A percentile compares a stretch with the other conserved stretches of the same genome.
Conservation (phyloP, 2,329 filamentous ascomycete genomes). For the Aspergillus sojae region DNA sequence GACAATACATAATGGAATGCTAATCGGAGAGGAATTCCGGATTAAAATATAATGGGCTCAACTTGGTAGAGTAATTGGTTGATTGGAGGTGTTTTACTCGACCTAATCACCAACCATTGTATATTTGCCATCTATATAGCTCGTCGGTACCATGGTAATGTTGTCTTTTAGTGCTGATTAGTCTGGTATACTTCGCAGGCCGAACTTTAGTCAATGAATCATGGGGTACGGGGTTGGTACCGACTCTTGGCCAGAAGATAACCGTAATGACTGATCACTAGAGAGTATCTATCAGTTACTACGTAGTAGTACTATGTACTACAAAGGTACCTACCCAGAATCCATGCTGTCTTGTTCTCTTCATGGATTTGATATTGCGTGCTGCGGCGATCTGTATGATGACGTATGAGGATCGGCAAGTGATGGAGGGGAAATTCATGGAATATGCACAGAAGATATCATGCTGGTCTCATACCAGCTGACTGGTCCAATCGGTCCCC, state of each 20-base stretch:
- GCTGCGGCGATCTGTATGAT: not conserved
- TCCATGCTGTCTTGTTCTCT: not conserved
- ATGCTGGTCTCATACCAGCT: not conserved
- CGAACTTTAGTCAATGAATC: not conserved
- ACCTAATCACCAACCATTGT: not conserved
- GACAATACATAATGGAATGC: not conserved
- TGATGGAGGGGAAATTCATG: not conserved
- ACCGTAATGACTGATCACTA: not conserved
- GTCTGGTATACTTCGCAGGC: not conserved
- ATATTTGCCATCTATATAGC: not conserved
- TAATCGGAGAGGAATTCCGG: not conserved
- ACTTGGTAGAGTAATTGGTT: not conserved
- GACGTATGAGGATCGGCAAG: not conserved
- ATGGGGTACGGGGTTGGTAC: not conserved
- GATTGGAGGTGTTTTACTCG: not conserved
- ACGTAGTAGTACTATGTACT: not conserved
- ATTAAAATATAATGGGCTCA: not conserved
- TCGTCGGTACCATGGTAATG: not conserved
- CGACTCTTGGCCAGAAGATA: not conserved
- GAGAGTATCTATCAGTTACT: not conserved
- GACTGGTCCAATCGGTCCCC: not conserved
- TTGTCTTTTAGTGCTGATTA: not conserved
- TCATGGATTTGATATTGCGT: not conserved
- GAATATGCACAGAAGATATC: slow-evolving; percentile 5
- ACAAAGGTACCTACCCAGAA: not conserved